These are phyloP conservation scores for Yamadazyma trypodendri DNA, from an alignment of 1,139 yeast genomes.

Conservation along the genomic window DNA sequence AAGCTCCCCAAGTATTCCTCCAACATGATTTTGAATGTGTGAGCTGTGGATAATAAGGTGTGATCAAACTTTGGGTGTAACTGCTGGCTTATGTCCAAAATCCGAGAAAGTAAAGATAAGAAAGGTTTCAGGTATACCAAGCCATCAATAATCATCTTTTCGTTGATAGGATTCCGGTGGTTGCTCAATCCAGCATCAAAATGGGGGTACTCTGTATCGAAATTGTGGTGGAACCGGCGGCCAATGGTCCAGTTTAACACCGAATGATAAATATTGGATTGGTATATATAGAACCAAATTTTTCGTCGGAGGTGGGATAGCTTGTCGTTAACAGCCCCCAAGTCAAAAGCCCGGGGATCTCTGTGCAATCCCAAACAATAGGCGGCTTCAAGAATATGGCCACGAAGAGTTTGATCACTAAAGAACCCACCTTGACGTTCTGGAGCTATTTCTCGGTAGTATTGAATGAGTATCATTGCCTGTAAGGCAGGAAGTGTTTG, in stretches of 20 bases:
- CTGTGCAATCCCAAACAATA: slow-evolving; percentile 51
- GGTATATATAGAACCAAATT: slow-evolving; percentile 30
- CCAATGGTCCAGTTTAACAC: slow-evolving; percentile 6
- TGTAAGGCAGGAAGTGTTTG: slow-evolving; percentile 50
- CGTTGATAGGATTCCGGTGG: slow-evolving; percentile 9
- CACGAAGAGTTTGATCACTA: slow-evolving; percentile 21
- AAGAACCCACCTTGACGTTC: slow-evolving; percentile 26
- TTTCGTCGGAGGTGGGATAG: slow-evolving; percentile 45
- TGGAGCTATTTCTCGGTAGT: slow-evolving; percentile 29
- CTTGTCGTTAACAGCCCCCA: slow-evolving; percentile 22
- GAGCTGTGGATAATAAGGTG: not conserved
- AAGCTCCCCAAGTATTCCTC: slow-evolving; percentile 2
- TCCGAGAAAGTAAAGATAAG: slow-evolving; percentile 1
- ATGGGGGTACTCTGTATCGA: slow-evolving; percentile 11
- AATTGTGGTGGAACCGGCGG: slow-evolving; percentile 8
- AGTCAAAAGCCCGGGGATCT: slow-evolving; percentile 39
- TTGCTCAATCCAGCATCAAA: slow-evolving; percentile 8
- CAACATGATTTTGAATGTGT: not conserved
- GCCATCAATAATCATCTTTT: slow-evolving; percentile 11
- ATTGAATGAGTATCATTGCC: slow-evolving; percentile 33
- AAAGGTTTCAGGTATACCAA: slow-evolving; percentile 4
- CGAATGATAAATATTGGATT: slow-evolving; percentile 9
- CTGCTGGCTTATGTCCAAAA: slow-evolving; percentile 5
- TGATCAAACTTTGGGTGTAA: slow-evolving; percentile 3
- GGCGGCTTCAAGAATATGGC: slow-evolving; percentile 49